A percentile compares a stretch with the other conserved stretches of the same genome.
Evolutionary conservation across 441 rosid genomes (phyloP).

Genomic region (Syzygium malaccense): DNA sequence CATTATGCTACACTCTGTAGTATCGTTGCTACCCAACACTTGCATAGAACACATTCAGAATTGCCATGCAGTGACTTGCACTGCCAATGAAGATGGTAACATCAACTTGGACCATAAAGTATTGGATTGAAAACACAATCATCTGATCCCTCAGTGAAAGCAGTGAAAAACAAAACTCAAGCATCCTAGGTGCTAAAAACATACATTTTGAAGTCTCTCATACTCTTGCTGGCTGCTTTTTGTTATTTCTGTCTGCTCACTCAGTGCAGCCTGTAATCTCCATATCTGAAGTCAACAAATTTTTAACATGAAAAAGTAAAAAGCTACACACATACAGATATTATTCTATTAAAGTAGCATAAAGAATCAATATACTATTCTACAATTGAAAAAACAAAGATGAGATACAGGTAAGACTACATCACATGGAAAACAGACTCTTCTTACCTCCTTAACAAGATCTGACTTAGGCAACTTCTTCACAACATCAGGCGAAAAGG

Average conservation of each 20-base stretch:
- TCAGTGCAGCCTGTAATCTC: conserved; percentile 48
- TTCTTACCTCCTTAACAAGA: conserved; percentile 56
- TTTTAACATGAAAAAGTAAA: background rate
- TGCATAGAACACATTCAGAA: background rate
- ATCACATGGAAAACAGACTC: background rate
- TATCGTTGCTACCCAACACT: background rate
- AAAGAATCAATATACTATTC: background rate
- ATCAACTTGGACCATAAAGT: background rate
- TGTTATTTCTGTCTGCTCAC: conserved; percentile 54
- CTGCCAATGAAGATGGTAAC: background rate
- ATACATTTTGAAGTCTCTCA: conserved; percentile 58
- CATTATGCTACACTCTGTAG: background rate
- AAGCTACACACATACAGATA: background rate
- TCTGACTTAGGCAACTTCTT: conserved; percentile 55
- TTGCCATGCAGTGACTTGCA: background rate
- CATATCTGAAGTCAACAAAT: conserved; percentile 28
- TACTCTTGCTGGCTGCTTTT: conserved; percentile 50
- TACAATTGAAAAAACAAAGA: background rate
- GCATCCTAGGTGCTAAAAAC: background rate
- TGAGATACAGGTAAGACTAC: background rate
- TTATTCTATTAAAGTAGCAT: background rate
- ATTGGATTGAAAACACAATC: background rate
- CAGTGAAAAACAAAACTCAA: background rate
- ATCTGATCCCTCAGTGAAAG: background rate
- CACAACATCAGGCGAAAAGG: conserved; percentile 54